A percentile compares a stretch with the other conserved stretches of the same genome.
Evolutionary conservation across 306 rosid species (phyloP).

Genomic region (Glycine tomentella): DNA sequence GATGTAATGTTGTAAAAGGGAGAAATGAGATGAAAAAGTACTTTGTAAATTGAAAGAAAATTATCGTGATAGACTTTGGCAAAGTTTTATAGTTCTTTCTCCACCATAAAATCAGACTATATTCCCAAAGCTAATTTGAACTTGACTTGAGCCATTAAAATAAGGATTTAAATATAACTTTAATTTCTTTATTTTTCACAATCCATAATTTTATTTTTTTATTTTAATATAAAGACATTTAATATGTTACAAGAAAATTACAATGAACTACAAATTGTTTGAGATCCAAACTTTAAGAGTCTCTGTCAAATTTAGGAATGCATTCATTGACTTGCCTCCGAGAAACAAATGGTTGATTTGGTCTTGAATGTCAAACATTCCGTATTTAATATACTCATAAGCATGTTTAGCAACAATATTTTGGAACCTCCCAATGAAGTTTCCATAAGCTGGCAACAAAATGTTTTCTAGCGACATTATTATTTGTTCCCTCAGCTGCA

Average conservation of each 20-base stretch:
- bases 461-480: slow-evolving; percentile 55
- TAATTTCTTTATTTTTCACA: too few species aligned
- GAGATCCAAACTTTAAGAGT: not conserved
- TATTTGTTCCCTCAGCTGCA: slow-evolving; percentile 66
- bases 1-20: too few species aligned
- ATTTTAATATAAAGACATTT: too few species aligned
- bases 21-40: not conserved
- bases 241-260: too few species aligned
- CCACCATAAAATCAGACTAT: too few species aligned
- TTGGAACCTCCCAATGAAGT: slow-evolving; percentile 64
- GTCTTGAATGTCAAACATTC: slow-evolving; percentile 54
- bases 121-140: too few species aligned
- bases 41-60: slow-evolving; percentile 36
- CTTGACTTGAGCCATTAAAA: too few species aligned
- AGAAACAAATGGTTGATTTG: slow-evolving; percentile 59
- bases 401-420: slow-evolving; percentile 53
- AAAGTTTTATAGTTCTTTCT: too few species aligned
- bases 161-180: too few species aligned
- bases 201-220: too few species aligned
- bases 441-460: slow-evolving; percentile 68
- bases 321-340: slow-evolving; percentile 37
- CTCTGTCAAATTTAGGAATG: slow-evolving; percentile 56
- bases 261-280: too few species aligned
- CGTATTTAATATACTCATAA: slow-evolving; percentile 57
- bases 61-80: too few species aligned